Base-by-base conservation (phyloP, 176 grass and related monocot species). In the Oryza rufipogon region DNA sequence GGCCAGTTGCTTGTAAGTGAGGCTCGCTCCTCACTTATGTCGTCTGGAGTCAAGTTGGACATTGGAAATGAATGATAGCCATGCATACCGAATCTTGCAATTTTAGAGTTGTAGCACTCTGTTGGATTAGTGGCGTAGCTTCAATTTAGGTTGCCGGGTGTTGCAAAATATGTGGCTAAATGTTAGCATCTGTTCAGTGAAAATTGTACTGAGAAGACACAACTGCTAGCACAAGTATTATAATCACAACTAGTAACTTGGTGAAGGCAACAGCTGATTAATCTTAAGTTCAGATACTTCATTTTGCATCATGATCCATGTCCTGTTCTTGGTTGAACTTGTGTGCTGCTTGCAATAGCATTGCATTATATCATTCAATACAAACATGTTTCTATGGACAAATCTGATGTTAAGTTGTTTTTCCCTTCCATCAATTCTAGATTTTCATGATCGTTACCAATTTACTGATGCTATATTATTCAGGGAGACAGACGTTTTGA, bases 61-160 rank as follows among this genome's bases (percentile, higher is more conserved):
- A 48, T 71, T 58, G 68, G 8, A 81, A 81, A 81, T 47, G 39
- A 71, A 60, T 71, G 22, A 19, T 70, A 70, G 13, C 67, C 67
- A 81, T 14, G 1, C 66, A 71, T 58, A 17, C 6, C 12, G 11
- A 54, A 41, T 71, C 32, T 70, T 26, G 14, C 20, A 71, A 1
- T 81, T 58, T 54, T 20, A 38, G 5, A 58, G 20, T 41, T 23
- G 5, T 68, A 70, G 56, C 56, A 65, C 23, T 78, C 58, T 26
- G 36, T 78, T 78, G 41, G 20, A 61, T 63, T 63, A n/a, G 19
- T 64, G 9, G 32, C 4, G 2, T 8, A n/a, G 47, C 30, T 76
- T 60, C 25, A 76, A 58, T 76, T 76, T 20, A 28, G 56, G 20
- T 63, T 22, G 58, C 58, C 1, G 34, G 15, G 8, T 78, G 63